These are phyloP conservation scores for Eleusine indica DNA, from an alignment of 176 grass and related monocot species.

Conservation along the genomic window DNA sequence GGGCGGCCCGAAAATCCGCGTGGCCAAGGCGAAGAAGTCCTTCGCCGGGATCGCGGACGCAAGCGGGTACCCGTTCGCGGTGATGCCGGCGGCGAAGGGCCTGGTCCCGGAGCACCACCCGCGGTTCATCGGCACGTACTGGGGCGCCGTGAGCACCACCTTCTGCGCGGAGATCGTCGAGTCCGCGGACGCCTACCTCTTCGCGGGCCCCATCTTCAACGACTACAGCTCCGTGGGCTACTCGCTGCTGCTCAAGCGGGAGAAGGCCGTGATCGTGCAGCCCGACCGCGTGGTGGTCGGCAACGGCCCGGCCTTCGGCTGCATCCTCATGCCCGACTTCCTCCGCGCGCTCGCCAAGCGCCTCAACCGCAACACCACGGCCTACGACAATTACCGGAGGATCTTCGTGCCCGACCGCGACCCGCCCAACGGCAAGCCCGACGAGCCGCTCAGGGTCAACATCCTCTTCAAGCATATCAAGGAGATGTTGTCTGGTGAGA, in stretches of 20 bases:
- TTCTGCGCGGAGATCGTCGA: conserved; percentile 90
- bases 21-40: conserved; percentile 56
- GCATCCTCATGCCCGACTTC: conserved; percentile 76
- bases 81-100: conserved; percentile 80
- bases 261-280: conserved; percentile 82
- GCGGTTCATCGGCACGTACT: conserved; percentile 89
- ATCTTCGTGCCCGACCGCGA: conserved; percentile 58
- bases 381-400: conserved; percentile 63
- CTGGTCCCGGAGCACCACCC: conserved; percentile 67
- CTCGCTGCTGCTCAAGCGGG: conserved; percentile 72
- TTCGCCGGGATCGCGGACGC: conserved; percentile 53
- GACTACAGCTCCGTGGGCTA: conserved; percentile 89
- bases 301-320: conserved; percentile 61
- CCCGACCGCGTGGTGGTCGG: conserved; percentile 73
- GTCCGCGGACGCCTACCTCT: conserved; percentile 75
- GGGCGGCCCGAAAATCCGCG: conserved; percentile 69
- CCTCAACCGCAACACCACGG: conserved; percentile 50
- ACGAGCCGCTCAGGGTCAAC: conserved; percentile 61
- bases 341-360: conserved; percentile 49
- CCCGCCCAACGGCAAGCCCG: conserved; percentile 44
- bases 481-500: conserved; percentile 53
- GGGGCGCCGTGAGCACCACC: conserved; percentile 67
- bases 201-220: conserved; percentile 77
- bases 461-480: conserved; percentile 72
- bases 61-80: conserved; percentile 62